Conservation (phyloP, 148 eudicot species). For the Arctostaphylos glauca region DNA sequence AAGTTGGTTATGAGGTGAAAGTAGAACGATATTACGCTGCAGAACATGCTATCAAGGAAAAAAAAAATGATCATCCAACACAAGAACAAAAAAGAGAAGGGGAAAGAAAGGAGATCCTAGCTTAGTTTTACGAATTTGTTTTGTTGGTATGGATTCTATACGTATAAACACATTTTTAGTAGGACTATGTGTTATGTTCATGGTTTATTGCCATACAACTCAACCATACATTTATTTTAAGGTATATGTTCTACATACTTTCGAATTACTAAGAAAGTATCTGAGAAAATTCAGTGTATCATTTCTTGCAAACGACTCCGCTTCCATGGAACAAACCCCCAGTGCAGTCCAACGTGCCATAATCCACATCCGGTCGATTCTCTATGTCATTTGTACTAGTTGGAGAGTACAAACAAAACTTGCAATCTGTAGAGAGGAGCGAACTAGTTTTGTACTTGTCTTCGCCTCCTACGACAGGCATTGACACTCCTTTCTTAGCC, state of each 20-base stretch:
- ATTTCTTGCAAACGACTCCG: conserved; percentile 49
- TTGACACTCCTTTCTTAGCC: conserved; percentile 58
- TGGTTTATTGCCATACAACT: not conserved
- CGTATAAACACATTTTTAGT: too few species aligned
- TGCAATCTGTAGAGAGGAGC: conserved; percentile 45
- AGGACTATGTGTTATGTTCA: not conserved
- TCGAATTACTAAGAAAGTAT: not conserved
- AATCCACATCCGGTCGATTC: conserved; percentile 20
- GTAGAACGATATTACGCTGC: too few species aligned
- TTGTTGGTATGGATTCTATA: too few species aligned
- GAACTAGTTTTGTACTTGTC: conserved; percentile 48
- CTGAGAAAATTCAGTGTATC: not conserved
- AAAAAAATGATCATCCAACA: too few species aligned
- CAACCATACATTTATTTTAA: not conserved
- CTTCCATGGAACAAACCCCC: conserved; percentile 28
- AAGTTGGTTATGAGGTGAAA: too few species aligned
- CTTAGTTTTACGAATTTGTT: too few species aligned
- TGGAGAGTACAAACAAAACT: conserved; percentile 34
- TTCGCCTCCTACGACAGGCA: conserved; percentile 70
- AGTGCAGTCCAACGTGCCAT: conserved; percentile 35
- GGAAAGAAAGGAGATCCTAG: too few species aligned
- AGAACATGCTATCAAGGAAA: too few species aligned
- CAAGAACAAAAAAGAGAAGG: too few species aligned
- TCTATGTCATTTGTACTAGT: conserved; percentile 11
- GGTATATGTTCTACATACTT: not conserved